Base-by-base conservation (phyloP, 1,284 basidiomycete species). In the Apiotrichum brassicae region DNA sequence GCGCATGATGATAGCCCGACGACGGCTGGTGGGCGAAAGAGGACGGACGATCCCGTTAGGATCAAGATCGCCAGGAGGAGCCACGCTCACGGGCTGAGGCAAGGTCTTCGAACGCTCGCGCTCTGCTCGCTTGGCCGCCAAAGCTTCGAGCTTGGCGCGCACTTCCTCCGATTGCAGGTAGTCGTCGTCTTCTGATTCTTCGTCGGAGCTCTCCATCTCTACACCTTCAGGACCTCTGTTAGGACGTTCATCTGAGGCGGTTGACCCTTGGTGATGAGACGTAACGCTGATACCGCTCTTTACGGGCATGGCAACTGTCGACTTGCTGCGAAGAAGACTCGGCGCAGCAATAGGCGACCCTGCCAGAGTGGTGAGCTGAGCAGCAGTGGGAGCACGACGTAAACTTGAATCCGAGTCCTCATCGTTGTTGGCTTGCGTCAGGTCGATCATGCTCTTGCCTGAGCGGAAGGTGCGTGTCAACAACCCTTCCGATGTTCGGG, bases 371-470 rank as follows among this genome's bases (percentile, higher is more conserved):
- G 58, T 48, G n/a, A 69, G 56, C 44, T 66, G 56, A 2, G 37
- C 59, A 34, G 63, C 61, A 0, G 66, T 68, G 2, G 66, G 62
- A 0, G 63, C 65, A 1, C 66, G 53, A 13, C 66, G 60, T 13
- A 68, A 26, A 1, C 47, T 33, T 8, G 49, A 41, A 11, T 47
- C 30, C 11, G 51, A 41, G 11, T 42, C 19, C 28, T 48, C 44
- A 6, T 48, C 41, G 23, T 40, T 6, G 23, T 43, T 39, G 0
- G 43, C 38, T 33, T 51, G 47, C 7, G 53, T 56, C 11, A 71
- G 49, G 43, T 71, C 63, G n/a, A 71, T 57, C 65, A 71, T 66
- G 58, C 66, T 69, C 19, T 63, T 66, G 18, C 68, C 68, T 6
- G 57, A 49, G 43, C 64, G 64, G 54, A 71, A 61, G 26, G 62